phyloP scores from a whole-genome alignment of 2,329 filamentous ascomycete species.

The Paecilomyces variotii region DNA sequence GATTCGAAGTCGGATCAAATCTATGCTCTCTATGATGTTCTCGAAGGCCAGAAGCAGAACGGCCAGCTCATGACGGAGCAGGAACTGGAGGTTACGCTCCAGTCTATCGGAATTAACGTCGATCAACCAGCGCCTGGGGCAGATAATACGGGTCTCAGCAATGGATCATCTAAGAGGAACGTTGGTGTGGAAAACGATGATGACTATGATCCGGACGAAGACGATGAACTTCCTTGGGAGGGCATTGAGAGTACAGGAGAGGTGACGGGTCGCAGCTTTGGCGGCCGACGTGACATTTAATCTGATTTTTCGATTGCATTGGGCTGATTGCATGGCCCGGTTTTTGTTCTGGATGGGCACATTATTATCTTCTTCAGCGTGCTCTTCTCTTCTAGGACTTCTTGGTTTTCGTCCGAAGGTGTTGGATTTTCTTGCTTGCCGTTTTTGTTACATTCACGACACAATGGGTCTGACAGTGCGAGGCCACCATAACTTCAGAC shows the following conservation, averaged over 20 bases:
- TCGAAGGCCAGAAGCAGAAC: slow-evolving; percentile 66
- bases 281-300: slow-evolving; percentile 10
- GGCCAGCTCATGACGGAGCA: slow-evolving; percentile 56
- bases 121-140: slow-evolving; percentile 5
- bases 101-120: slow-evolving; percentile 34
- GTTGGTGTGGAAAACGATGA: slow-evolving; percentile 6
- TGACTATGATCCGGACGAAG: slow-evolving; percentile 20
- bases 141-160: slow-evolving; percentile 22
- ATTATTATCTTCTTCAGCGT: background rate
- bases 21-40: slow-evolving; percentile 73
- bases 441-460: background rate
- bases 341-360: background rate
- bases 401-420: background rate
- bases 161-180: slow-evolving; percentile 18
- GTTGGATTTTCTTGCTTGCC: background rate
- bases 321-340: background rate
- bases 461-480: background rate
- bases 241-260: slow-evolving; percentile 36
- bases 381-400: background rate
- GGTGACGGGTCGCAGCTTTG: slow-evolving; percentile 23
- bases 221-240: slow-evolving; percentile 36
- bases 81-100: slow-evolving; percentile 57
- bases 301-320: slow-evolving; percentile 1
- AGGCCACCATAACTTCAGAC: background rate
- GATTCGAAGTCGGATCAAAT: slow-evolving; percentile 72